Evolutionary conservation across 345 rosid species (phyloP), one percentile per base, ranked within the genome.

Genomic region (Alliaria petiolata): DNA sequence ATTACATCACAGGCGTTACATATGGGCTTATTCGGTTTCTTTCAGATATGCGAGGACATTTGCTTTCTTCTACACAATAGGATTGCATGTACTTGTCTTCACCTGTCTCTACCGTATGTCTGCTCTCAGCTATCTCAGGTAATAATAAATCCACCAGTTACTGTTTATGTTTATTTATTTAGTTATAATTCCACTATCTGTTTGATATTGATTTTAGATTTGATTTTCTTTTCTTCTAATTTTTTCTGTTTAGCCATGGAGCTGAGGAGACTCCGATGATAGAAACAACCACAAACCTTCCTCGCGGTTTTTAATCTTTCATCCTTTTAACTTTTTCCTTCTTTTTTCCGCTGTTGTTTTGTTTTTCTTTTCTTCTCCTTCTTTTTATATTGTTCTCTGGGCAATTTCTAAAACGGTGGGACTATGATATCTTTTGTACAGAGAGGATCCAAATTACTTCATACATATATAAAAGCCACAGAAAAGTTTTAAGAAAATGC

Each of bases 81-180:
- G 92, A 53, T 75, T 91, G 76, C 98, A 93, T 71, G 71, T 89
- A 17, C 86, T 95, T 49, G 96, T 95, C 16, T 95, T 95, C 73
- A 83, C 95, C 51, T 89, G 99, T 81, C 96, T 89, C 52, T 95
- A 95, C 83, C 84, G 96, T 49, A 91, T 91, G 99, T 91, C 97
- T 12, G 95, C 97, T 66, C 82, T 84, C 78, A 93, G 98, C 82
- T 83, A 93, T 55, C 86, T 89, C 49, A 83, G 97, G 97, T 91
- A 75, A 78, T 85, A 75, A n/a, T n/a, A 76, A 71, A 50, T 49
- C 7, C 67, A 51, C 15, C 49, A 9, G n/a, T 36, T 42, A 12
- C 15, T 34, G 1, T 28, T 19, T 26, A 5, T 42, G 0, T 11
- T 56, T 5, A 2, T 36, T 8, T 20, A n/a, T 51, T 5, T 7